A percentile compares a stretch with the other conserved stretches of the same genome.
Evolutionary conservation across 805 yeast species (phyloP).

Genomic region (Cyberlindnera saturnus): DNA sequence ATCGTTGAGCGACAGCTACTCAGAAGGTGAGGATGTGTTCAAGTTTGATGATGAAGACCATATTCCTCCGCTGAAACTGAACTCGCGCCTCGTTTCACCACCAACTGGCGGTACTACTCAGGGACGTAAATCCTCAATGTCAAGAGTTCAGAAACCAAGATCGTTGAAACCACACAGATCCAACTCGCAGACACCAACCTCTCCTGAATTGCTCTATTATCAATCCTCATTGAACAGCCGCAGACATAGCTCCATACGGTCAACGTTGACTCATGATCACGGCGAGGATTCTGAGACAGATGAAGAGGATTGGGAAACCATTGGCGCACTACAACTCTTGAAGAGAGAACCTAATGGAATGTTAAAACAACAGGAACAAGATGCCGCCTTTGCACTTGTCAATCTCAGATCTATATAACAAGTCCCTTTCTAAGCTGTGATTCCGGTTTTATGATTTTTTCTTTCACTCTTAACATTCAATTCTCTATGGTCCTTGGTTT

Average conservation of each 20-base stretch:
- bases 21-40: slow-evolving; percentile 26
- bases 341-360: slow-evolving; percentile 16
- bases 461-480: background rate
- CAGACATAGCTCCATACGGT: slow-evolving; percentile 31
- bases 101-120: slow-evolving; percentile 3
- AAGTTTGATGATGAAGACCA: slow-evolving; percentile 33
- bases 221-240: slow-evolving; percentile 9
- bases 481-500: slow-evolving; percentile 22
- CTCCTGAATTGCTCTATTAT: slow-evolving; percentile 24
- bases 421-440: background rate
- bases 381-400: slow-evolving; percentile 63
- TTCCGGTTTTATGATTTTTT: background rate
- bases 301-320: slow-evolving; percentile 94
- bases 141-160: slow-evolving; percentile 22
- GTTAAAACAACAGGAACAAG: slow-evolving; percentile 33
- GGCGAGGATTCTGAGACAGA: slow-evolving; percentile 58
- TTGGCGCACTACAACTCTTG: slow-evolving; percentile 72
- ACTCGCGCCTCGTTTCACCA: slow-evolving; percentile 19
- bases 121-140: slow-evolving; percentile 10
- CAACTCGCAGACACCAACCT: slow-evolving; percentile 30
- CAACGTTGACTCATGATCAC: slow-evolving; percentile 33
- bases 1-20: slow-evolving; percentile 18
- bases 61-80: slow-evolving; percentile 22
- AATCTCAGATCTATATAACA: slow-evolving; percentile 35
- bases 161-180: slow-evolving; percentile 24